Conservation (phyloP, 2,329 filamentous ascomycete species). For the Pyrenophora teres region DNA sequence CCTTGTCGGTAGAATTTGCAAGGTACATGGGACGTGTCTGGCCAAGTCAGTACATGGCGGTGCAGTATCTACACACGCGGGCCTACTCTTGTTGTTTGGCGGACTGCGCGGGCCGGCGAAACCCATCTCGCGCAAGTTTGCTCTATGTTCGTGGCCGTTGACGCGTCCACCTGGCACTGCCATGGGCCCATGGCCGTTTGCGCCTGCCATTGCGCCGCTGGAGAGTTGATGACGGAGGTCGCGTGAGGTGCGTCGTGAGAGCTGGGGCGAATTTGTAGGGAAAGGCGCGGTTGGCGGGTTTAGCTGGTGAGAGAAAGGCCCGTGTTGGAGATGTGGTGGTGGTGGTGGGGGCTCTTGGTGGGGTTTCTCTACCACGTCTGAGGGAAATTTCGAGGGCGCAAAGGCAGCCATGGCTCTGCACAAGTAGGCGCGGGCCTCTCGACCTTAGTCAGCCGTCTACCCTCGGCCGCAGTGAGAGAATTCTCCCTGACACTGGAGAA, state of each 20-base stretch:
- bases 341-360: conserved; percentile 40
- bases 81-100: conserved; percentile 56
- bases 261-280: conserved; percentile 27
- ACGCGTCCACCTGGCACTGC: conserved; percentile 44
- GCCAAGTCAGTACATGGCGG: conserved; percentile 23
- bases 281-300: conserved; percentile 24
- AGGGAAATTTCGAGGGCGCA: conserved; percentile 25
- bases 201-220: conserved; percentile 42
- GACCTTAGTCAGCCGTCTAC: conserved; percentile 7
- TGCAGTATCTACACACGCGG: not conserved
- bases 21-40: conserved; percentile 94
- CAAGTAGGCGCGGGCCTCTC: conserved; percentile 7
- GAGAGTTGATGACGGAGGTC: conserved; percentile 37
- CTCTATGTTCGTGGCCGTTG: conserved; percentile 36
- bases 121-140: conserved; percentile 45
- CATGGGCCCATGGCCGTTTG: conserved; percentile 44
- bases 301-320: conserved; percentile 36
- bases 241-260: conserved; percentile 35
- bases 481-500: conserved; percentile 7
- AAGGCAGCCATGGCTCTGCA: conserved; percentile 36
- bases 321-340: conserved; percentile 30
- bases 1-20: conserved; percentile 99
- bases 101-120: conserved; percentile 52
- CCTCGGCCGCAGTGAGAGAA: conserved; percentile 9
- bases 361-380: conserved; percentile 32